A percentile compares a stretch with the other conserved stretches of the same genome.
Evolutionary conservation across 352 stramenopile genomes (phyloP).

Genomic region (Phytophthora pisi): DNA sequence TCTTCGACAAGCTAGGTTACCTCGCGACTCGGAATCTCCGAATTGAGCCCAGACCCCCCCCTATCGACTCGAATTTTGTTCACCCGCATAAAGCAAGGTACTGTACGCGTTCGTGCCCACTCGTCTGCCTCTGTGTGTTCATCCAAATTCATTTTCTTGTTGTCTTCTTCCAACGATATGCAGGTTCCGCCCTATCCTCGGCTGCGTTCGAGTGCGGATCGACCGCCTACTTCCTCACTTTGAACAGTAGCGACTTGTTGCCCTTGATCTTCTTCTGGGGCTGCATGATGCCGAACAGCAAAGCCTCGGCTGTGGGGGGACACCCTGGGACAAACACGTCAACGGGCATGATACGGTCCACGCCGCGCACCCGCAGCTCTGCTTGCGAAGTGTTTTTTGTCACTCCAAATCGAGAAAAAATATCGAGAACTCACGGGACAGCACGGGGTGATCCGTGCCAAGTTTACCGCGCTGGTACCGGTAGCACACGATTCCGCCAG

Average conservation of each 20-base stretch:
- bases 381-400: no score
- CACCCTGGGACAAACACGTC: conserved; percentile 99
- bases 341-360: conserved; percentile 96
- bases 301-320: conserved; percentile 45
- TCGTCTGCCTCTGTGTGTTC: not conserved
- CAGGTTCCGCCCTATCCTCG: not conserved
- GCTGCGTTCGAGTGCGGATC: not conserved
- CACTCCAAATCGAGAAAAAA: no score
- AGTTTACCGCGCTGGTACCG: no score
- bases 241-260: conserved; percentile 6
- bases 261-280: conserved; percentile 12
- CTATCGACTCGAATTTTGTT: not conserved
- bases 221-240: conserved; percentile 9
- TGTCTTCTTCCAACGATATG: conserved; percentile 1
- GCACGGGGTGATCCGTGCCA: no score
- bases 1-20: no score
- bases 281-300: conserved; percentile 12
- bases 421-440: no score
- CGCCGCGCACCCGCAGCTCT: conserved; percentile 95
- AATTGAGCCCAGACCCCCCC: not conserved
- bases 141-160: not conserved
- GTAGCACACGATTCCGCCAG: no score
- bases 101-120: not conserved
- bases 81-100: not conserved
- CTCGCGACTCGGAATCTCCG: no score